A percentile compares a stretch with the other conserved stretches of the same genome.
These are phyloP conservation scores for Annulohypoxylon bovei DNA, from an alignment of 495 filamentous ascomycete genomes.

Conservation along the genomic window DNA sequence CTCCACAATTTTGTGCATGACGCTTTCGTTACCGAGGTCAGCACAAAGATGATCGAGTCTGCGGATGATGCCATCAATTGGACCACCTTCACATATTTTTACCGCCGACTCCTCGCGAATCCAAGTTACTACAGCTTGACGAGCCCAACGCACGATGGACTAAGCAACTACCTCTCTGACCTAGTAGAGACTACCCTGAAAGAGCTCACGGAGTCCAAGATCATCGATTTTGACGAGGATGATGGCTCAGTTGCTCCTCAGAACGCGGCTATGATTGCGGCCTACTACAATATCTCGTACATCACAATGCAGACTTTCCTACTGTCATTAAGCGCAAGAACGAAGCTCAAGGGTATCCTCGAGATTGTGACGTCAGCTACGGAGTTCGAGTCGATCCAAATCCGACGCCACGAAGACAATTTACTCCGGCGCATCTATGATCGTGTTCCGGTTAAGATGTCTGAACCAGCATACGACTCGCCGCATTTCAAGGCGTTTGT, in stretches of 20 bases:
- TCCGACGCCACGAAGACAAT: slow-evolving; percentile 89
- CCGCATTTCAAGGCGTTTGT: slow-evolving; percentile 99
- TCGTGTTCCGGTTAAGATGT: slow-evolving; percentile 93
- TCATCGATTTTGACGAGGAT: slow-evolving; percentile 96
- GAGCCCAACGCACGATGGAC: slow-evolving; percentile 88
- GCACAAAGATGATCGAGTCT: slow-evolving; percentile 89
- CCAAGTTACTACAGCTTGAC: slow-evolving; percentile 94
- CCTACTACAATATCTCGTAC: slow-evolving; percentile 99
- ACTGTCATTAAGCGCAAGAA: slow-evolving; percentile 87
- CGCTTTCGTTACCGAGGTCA: slow-evolving; percentile 96
- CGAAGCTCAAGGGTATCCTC: slow-evolving; percentile 93
- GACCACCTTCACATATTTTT: slow-evolving; percentile 99
- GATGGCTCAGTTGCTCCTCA: slow-evolving; percentile 90
- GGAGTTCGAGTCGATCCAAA: slow-evolving; percentile 95
- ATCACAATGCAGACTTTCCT: slow-evolving; percentile 99
- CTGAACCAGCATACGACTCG: slow-evolving; percentile 83
- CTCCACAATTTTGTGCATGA: slow-evolving; percentile 91
- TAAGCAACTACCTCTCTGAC: slow-evolving; percentile 94
- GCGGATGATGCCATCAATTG: slow-evolving; percentile 98
- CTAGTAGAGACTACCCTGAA: slow-evolving; percentile 92
- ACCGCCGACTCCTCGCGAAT: slow-evolving; percentile 94
- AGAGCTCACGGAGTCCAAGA: slow-evolving; percentile 91
- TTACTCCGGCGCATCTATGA: slow-evolving; percentile 94
- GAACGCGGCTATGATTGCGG: slow-evolving; percentile 96
- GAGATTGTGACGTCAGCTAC: slow-evolving; percentile 98